A percentile compares a stretch with the other conserved stretches of the same genome.
phyloP scores from a whole-genome alignment of 257 asterid genomes.

The Solanum rostratum region DNA sequence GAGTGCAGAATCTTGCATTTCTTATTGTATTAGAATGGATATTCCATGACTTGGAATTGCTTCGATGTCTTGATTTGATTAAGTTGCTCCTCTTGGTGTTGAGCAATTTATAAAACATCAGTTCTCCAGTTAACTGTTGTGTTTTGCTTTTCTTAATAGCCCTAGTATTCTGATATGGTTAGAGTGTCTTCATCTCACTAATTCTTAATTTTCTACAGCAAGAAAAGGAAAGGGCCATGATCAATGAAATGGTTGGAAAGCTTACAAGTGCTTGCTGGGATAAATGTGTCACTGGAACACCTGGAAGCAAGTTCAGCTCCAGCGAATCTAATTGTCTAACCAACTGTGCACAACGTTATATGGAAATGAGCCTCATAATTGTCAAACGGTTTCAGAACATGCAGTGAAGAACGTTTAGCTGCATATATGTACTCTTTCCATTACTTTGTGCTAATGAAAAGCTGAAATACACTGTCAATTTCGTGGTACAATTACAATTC shows the following conservation, averaged over 20 bases:
- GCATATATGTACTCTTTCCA: neutral
- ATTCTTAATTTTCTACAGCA: constrained; percentile 29
- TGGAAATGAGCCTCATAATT: constrained; percentile 70
- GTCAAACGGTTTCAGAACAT: constrained; percentile 62
- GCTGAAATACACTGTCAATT: neutral
- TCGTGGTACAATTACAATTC: neutral
- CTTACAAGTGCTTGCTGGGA: constrained; percentile 86
- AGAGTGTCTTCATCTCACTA: neutral
- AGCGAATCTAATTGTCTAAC: constrained; percentile 67
- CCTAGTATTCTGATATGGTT: neutral
- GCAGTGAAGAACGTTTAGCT: constrained; percentile 20
- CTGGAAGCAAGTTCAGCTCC: constrained; percentile 91
- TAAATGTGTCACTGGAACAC: constrained; percentile 81
- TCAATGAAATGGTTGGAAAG: constrained; percentile 65
- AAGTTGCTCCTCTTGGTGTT: neutral
- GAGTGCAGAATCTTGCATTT: neutral
- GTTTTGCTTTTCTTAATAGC: neutral
- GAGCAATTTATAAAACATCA: neutral
- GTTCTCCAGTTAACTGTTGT: neutral
- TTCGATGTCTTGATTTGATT: neutral
- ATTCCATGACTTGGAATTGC: neutral
- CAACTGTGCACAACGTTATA: constrained; percentile 80
- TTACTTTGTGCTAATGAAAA: neutral
- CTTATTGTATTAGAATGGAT: neutral
- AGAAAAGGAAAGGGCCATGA: constrained; percentile 79